Evolutionary conservation across 805 yeast genomes (phyloP), one percentile per base, ranked within the genome.

Genomic region (Zygosaccharomyces siamensis): DNA sequence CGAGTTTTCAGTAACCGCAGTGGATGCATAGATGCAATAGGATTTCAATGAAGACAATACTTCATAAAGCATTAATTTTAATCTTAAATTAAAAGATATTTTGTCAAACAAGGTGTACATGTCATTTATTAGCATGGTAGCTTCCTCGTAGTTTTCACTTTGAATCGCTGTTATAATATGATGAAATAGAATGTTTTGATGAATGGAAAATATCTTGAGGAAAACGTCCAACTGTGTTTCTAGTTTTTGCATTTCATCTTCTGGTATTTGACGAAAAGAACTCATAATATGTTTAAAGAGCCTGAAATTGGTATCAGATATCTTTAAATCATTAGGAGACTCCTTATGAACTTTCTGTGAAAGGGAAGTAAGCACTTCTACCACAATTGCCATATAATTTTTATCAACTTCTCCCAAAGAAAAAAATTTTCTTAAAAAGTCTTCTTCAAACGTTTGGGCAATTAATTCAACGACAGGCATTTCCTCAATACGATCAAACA

Each of bases 21-120:
- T 56, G 2, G 63, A 46, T 5, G 54, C 48, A 37, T 61, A 62
- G 7, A 61, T 53, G 35, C 62, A 52, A 36, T 57, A 61, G 1
- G 68, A 60, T 46, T 62, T 64, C 18, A 66, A 44, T 5, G 68
- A 62, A 2, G 63, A 54, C 24, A 66, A 48, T 5, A 66, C 51
- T 45, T 66, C 70, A 43, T 64, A 66, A 1, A 66, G 46, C 53
- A 62, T 54, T 43, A 66, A 47, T 50, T 66, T 64, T 37, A 64
- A 46, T 39, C 61, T 54, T 33, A 66, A 49, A 47, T 58, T 60
- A 28, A 63, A 57, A 3, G 59, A 58, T 4, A 59, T 52, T 28
- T 57, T 59, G n/a, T 62, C 58, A 41, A 64, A 66, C 18, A 64
- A 42, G 5, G 33, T 31, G 45, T 57, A 62, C 31, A 62, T 40